These are phyloP conservation scores for Neurospora sp. DNA, from an alignment of 495 filamentous ascomycete genomes.

Conservation along the genomic window DNA sequence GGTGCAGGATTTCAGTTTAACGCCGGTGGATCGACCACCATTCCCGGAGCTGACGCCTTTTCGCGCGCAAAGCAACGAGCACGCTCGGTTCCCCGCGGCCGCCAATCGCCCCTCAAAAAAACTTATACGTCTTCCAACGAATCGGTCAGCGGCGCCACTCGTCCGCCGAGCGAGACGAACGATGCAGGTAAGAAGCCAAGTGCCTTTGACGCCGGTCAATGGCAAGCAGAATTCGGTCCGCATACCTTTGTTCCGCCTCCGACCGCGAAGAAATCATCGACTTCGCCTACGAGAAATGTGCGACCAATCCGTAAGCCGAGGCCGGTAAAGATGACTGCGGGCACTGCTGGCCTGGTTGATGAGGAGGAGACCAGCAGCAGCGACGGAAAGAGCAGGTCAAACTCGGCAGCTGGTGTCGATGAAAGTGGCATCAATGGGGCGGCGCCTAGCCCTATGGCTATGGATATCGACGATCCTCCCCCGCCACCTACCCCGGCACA, in stretches of 20 bases:
- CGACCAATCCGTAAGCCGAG: conserved; percentile 27
- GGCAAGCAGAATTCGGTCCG: conserved; percentile 54
- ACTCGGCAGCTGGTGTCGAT: conserved; percentile 3
- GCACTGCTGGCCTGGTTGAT: conserved; percentile 36
- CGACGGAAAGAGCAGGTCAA: conserved; percentile 18
- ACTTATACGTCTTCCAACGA: conserved; percentile 9
- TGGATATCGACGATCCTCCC: conserved; percentile 46
- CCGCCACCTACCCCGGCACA: conserved; percentile 1
- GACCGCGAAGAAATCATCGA: conserved; percentile 15
- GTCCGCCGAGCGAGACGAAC: conserved; percentile 1
- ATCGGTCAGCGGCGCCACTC: conserved; percentile 1
- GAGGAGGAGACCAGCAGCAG: conserved; percentile 32
- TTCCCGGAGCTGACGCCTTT: conserved; percentile 18
- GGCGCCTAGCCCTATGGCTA: conserved; percentile 34
- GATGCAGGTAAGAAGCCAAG: conserved; percentile 6
- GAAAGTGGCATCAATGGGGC: conserved; percentile 8
- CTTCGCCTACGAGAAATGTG: conserved; percentile 28
- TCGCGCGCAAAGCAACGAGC: conserved; percentile 24
- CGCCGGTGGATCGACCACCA: conserved; percentile 22
- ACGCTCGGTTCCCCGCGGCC: conserved; percentile 25
- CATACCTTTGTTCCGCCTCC: conserved; percentile 44
- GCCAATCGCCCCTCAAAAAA: conserved; percentile 21
- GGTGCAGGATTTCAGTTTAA: conserved; percentile 30
- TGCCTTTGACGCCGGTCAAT: conserved; percentile 56
- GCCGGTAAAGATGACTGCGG: conserved; percentile 34